Percentiles rank a stretch among this genome's conserved stretches.
Conservation (phyloP, 257 asterid species). For the Forsythia suspensa region DNA sequence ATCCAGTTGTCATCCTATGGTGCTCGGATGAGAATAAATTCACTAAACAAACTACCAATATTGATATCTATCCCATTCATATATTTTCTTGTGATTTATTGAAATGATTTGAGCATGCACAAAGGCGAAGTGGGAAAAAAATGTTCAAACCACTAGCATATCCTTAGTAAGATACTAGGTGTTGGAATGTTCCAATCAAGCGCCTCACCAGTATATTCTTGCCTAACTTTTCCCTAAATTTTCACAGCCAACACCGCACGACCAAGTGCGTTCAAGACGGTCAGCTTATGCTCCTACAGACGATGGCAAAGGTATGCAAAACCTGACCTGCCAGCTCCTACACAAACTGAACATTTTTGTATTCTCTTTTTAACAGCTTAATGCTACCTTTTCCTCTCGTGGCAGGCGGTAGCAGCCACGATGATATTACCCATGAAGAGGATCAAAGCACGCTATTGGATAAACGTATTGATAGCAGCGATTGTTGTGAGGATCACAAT, state of each 20-base stretch:
- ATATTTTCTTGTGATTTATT: no score
- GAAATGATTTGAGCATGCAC: no score
- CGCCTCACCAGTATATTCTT: background rate
- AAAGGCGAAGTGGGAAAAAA: no score
- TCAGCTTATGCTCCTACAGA: conserved; percentile 53
- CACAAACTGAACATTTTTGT: background rate
- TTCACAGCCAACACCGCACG: conserved; percentile 73
- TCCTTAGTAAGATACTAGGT: no score
- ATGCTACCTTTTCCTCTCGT: background rate
- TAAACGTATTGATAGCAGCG: conserved; percentile 10
- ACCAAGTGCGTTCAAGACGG: conserved; percentile 58
- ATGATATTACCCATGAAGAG: conserved; percentile 15
- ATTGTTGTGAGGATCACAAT: conserved; percentile 12
- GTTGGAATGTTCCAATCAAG: background rate
- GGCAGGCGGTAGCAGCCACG: conserved; percentile 25
- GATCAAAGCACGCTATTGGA: conserved; percentile 16
- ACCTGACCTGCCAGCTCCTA: background rate
- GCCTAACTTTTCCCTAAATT: background rate
- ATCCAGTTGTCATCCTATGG: no score
- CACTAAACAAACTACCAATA: no score
- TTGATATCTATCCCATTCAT: no score
- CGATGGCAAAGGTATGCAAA: conserved; percentile 46
- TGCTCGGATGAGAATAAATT: no score
- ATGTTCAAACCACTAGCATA: no score
- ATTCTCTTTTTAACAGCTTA: background rate